Percentiles rank a stretch among this genome's conserved stretches.
These are phyloP conservation scores for Fonsecaea monophora DNA, from an alignment of 2,329 filamentous ascomycete genomes.

Conservation along the genomic window DNA sequence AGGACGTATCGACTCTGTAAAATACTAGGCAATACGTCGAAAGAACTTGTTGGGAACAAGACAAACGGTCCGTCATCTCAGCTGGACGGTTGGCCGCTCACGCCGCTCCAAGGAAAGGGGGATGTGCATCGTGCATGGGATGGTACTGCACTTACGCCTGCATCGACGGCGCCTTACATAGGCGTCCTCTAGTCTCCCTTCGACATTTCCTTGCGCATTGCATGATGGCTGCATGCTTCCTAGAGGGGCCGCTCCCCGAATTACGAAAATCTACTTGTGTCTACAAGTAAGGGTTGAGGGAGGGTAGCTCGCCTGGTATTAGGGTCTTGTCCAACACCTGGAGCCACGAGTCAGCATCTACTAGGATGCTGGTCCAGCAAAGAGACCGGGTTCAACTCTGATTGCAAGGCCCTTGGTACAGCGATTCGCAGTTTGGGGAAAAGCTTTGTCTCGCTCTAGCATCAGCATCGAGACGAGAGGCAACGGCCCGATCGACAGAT, in stretches of 20 bases:
- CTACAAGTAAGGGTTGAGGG: not conserved
- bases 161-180: slow-evolving; percentile 12
- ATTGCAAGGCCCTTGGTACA: slow-evolving; percentile 5
- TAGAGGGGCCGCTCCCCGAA: slow-evolving; percentile 16
- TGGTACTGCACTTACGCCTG: slow-evolving; percentile 4
- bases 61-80: not conserved
- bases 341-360: slow-evolving; percentile 6
- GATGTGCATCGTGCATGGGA: slow-evolving; percentile 24
- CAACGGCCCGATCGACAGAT: slow-evolving; percentile 16
- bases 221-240: slow-evolving; percentile 19
- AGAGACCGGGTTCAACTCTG: slow-evolving; percentile 1
- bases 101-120: not conserved
- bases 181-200: slow-evolving; percentile 12
- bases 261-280: slow-evolving; percentile 4
- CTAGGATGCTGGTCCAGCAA: not conserved
- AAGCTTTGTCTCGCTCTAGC: not conserved
- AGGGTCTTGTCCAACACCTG: not conserved
- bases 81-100: not conserved
- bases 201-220: slow-evolving; percentile 11
- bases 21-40: slow-evolving; percentile 11
- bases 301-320: not conserved
- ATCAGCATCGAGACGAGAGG: slow-evolving; percentile 8
- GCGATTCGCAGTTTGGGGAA: not conserved
- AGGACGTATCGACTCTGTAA: slow-evolving; percentile 1
- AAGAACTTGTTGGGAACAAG: not conserved